These are phyloP conservation scores for Nicotiana obtusifolia DNA, from an alignment of 257 asterid species.

Conservation along the genomic window DNA sequence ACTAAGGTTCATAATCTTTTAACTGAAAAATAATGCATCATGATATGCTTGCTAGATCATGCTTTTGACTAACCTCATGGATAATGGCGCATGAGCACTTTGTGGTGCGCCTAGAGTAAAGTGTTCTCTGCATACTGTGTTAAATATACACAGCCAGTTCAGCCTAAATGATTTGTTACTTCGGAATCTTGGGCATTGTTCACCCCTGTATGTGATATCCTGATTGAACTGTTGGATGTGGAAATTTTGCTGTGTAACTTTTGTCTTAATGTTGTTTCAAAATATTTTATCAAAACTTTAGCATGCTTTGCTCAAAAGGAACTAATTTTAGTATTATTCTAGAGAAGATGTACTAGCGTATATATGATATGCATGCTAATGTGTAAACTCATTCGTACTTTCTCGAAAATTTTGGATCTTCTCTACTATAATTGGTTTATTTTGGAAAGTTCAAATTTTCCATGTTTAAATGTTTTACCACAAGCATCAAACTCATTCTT, in stretches of 20 bases:
- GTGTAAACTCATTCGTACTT: neutral
- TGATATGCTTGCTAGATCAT: neutral
- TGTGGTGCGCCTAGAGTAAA: conserved; percentile 1
- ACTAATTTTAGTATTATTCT: neutral
- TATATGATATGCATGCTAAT: conserved; percentile 9
- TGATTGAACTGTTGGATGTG: neutral
- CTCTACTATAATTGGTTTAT: neutral
- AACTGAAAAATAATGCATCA: neutral
- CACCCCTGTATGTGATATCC: neutral
- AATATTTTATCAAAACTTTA: neutral
- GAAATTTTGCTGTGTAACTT: neutral
- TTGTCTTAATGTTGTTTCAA: neutral
- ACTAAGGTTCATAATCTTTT: conserved; percentile 50
- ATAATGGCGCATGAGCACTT: neutral
- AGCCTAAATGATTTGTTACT: neutral
- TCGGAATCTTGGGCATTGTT: neutral
- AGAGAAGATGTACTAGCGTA: neutral
- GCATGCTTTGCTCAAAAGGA: neutral
- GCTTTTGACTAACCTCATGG: neutral
- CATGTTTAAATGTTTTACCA: neutral
- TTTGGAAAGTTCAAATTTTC: neutral
- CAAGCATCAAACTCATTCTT: neutral
- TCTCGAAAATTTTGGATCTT: neutral
- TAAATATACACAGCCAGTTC: neutral
- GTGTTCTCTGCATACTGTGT: neutral